A percentile compares a stretch with the other conserved stretches of the same genome.
phyloP scores from a whole-genome alignment of 192 early-diverging fungal genomes.

The Haplosporangium gracile region DNA sequence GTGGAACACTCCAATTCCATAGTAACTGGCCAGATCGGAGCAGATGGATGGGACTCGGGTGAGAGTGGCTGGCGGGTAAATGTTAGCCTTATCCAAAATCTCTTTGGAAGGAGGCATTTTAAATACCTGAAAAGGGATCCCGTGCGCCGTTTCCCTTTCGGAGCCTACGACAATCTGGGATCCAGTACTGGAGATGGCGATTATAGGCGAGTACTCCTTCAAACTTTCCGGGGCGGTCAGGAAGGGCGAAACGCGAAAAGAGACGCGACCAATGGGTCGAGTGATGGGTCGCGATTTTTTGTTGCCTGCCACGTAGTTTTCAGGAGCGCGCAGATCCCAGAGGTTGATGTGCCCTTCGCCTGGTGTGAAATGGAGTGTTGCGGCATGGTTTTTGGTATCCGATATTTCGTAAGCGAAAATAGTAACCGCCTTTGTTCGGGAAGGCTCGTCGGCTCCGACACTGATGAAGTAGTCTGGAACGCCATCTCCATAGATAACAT shows the following conservation, averaged over 20 bases:
- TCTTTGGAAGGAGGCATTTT: background rate
- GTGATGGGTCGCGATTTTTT: background rate
- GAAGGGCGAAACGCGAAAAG: background rate
- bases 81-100: background rate
- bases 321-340: constrained; percentile 1
- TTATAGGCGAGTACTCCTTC: background rate
- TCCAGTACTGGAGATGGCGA: background rate
- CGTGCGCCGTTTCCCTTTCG: background rate
- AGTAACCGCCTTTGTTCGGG: background rate
- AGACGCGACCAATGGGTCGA: background rate
- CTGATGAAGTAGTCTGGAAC: background rate
- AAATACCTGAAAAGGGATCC: background rate
- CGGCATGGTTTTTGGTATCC: background rate
- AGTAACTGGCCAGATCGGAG: background rate
- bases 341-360: background rate
- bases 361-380: background rate
- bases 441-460: background rate
- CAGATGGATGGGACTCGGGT: background rate
- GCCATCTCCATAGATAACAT: background rate
- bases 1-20: background rate
- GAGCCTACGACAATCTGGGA: background rate
- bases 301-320: background rate
- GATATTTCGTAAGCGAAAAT: background rate
- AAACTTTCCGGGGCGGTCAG: background rate
- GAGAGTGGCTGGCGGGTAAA: background rate